Evolutionary conservation across 179 eudicot species (phyloP).

Genomic region (Amaranthus tricolor): DNA sequence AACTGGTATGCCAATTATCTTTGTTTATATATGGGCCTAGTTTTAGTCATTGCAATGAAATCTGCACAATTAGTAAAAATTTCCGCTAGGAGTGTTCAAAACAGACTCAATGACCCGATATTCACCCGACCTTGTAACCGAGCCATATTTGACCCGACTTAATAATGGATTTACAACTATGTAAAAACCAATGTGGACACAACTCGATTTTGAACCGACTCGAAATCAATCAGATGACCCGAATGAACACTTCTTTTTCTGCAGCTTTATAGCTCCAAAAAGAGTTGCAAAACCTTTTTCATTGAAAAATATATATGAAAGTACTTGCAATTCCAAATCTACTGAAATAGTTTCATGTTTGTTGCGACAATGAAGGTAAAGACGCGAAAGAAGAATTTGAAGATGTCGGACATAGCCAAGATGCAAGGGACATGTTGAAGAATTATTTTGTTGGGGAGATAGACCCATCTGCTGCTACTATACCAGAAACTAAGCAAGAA

Average conservation of each 20-base stretch:
- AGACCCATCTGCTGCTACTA: constrained; percentile 38
- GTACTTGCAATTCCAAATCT: not conserved
- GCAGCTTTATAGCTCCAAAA: too few relatives aligned
- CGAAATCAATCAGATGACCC: too few relatives aligned
- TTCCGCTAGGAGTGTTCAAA: too few relatives aligned
- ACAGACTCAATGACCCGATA: too few relatives aligned
- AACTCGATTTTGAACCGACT: too few relatives aligned
- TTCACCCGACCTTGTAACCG: too few relatives aligned
- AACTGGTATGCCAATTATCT: constrained; percentile 46
- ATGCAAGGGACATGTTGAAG: constrained; percentile 45
- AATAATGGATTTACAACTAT: too few relatives aligned
- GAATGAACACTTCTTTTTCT: too few relatives aligned
- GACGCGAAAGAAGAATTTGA: constrained; percentile 45
- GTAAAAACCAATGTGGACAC: too few relatives aligned
- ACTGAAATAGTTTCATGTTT: not conserved
- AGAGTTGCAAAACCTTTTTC: not conserved
- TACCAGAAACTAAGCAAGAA: constrained; percentile 48
- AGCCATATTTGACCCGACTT: too few relatives aligned
- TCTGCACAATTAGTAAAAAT: not conserved
- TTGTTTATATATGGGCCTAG: not conserved
- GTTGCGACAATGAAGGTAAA: constrained; percentile 26
- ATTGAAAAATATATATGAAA: not conserved
- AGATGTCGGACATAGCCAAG: constrained; percentile 46
- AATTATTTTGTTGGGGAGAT: constrained; percentile 37
- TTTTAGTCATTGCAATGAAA: not conserved